These are phyloP conservation scores for Tricharina praecox DNA, from an alignment of 495 filamentous ascomycete species.

Conservation along the genomic window DNA sequence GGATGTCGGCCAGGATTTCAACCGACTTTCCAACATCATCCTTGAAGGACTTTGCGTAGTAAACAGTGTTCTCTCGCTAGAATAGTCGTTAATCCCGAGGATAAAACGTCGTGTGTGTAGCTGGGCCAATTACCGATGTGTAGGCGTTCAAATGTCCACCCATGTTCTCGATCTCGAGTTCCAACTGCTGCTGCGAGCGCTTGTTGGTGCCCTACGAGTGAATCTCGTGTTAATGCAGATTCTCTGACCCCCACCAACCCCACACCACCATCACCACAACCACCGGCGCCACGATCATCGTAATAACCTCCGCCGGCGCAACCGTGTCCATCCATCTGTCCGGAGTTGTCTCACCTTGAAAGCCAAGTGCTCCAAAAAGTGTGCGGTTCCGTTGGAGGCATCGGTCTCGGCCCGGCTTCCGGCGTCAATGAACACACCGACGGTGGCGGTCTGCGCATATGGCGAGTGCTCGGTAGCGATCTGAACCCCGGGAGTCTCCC, in stretches of 20 bases:
- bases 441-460: constrained; percentile 95
- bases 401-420: constrained; percentile 95
- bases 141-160: constrained; percentile 98
- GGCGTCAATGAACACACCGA: constrained; percentile 98
- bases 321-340: neutral
- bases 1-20: constrained; percentile 95
- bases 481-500: constrained; percentile 31
- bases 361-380: constrained; percentile 98
- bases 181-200: constrained; percentile 84
- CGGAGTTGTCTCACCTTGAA: constrained; percentile 60
- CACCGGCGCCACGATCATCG: too few relatives aligned
- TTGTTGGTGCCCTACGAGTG: constrained; percentile 62
- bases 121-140: constrained; percentile 63
- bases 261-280: constrained; percentile 10
- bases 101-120: neutral
- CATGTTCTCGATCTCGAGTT: constrained; percentile 99
- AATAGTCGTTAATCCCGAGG: constrained; percentile 3
- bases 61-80: constrained; percentile 98
- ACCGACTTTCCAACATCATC: constrained; percentile 86
- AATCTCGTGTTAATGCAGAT: constrained; percentile 23
- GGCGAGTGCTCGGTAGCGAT: constrained; percentile 96
- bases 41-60: constrained; percentile 99
- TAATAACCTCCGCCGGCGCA: too few relatives aligned
- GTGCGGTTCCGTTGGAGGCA: constrained; percentile 95
- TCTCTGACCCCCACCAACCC: constrained; percentile 2